phyloP scores from a whole-genome alignment of 306 rosid species.

The Crotalaria pallida region DNA sequence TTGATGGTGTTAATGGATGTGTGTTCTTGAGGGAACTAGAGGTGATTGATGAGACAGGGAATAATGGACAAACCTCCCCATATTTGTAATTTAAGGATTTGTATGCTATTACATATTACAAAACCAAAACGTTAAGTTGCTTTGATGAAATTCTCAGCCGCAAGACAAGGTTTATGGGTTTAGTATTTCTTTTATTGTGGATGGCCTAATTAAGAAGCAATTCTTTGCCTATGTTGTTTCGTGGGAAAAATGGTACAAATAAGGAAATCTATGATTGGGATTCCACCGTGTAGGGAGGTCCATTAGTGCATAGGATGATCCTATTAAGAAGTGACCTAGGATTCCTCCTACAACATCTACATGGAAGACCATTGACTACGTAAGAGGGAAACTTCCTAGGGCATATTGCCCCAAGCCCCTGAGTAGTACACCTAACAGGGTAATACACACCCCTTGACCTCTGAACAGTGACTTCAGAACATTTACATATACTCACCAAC shows the following conservation, averaged over 20 bases:
- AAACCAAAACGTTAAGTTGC: constrained; percentile 38
- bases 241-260: constrained; percentile 33
- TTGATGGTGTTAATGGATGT: neutral
- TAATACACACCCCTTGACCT: neutral
- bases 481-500: neutral
- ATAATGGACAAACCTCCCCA: constrained; percentile 18
- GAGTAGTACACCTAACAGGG: neutral
- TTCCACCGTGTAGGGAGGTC: constrained; percentile 4
- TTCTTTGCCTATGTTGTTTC: constrained; percentile 56
- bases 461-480: neutral
- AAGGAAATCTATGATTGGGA: constrained; percentile 21
- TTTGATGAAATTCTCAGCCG: constrained; percentile 37
- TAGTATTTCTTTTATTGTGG: constrained; percentile 55
- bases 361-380: constrained; percentile 11
- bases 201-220: constrained; percentile 64
- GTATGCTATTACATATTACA: constrained; percentile 4
- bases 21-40: neutral
- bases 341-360: constrained; percentile 9
- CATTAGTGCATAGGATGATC: constrained; percentile 35
- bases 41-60: neutral
- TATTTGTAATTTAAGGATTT: constrained; percentile 28
- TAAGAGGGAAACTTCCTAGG: constrained; percentile 10
- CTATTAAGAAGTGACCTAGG: constrained; percentile 34
- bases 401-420: neutral
- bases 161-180: constrained; percentile 43